phyloP scores from a whole-genome alignment of 2,329 filamentous ascomycete genomes.

The Emergomyces africanus region DNA sequence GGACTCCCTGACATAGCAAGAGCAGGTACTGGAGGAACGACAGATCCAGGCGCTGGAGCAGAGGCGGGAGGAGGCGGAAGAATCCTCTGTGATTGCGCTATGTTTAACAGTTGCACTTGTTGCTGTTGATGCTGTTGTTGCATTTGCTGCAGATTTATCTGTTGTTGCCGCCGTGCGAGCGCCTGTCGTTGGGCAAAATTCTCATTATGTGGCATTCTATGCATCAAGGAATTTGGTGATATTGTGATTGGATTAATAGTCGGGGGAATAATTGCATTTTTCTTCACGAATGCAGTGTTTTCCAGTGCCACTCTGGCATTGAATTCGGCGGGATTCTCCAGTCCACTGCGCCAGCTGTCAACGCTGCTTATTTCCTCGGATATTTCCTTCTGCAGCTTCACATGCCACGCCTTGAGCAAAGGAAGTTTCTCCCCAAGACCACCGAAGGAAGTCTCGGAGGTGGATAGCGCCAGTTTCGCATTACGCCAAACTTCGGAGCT shows the following conservation, averaged over 20 bases:
- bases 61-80: background rate
- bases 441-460: constrained; percentile 47
- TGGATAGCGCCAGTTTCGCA: constrained; percentile 49
- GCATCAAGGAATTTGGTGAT: background rate
- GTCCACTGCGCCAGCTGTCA: constrained; percentile 9
- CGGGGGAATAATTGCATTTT: background rate
- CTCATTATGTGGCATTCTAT: background rate
- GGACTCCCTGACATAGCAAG: background rate
- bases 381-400: constrained; percentile 34
- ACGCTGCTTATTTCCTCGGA: constrained; percentile 10
- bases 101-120: background rate
- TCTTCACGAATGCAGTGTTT: background rate
- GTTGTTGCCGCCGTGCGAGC: background rate
- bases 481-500: constrained; percentile 53
- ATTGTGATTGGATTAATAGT: background rate
- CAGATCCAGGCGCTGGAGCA: background rate
- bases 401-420: constrained; percentile 42
- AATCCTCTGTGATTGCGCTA: background rate
- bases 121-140: background rate
- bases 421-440: constrained; percentile 45
- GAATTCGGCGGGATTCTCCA: constrained; percentile 8
- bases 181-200: background rate
- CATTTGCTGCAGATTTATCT: background rate
- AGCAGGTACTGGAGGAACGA: background rate
- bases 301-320: constrained; percentile 1